phyloP scores from a whole-genome alignment of 2,329 filamentous ascomycete species.

The Trichoderma aggressivum region DNA sequence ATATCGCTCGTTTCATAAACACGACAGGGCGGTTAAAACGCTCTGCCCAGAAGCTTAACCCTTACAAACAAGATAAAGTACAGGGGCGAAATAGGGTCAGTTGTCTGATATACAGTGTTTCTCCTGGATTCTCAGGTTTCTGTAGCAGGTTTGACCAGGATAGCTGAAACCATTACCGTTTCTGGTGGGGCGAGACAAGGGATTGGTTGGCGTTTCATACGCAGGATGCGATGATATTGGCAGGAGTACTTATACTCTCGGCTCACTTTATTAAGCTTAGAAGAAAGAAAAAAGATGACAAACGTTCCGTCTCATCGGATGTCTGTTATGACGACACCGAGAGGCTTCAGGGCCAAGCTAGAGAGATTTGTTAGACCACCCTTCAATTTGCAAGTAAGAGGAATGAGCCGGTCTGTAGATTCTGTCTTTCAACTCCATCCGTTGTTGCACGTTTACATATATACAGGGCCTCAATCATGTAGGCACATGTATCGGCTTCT shows the following conservation, averaged over 20 bases:
- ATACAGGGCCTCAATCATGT: neutral
- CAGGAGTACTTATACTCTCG: neutral
- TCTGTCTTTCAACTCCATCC: neutral
- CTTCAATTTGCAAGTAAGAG: neutral
- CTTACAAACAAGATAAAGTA: neutral
- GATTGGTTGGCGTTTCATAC: neutral
- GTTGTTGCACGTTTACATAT: neutral
- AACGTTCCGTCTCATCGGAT: neutral
- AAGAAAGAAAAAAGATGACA: neutral
- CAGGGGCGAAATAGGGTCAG: neutral
- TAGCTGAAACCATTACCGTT: neutral
- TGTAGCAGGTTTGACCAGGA: neutral
- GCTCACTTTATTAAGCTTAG: neutral
- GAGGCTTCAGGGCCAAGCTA: neutral
- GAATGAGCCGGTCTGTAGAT: neutral
- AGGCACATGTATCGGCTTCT: neutral
- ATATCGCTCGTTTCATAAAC: neutral
- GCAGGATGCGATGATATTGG: neutral
- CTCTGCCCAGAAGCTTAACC: neutral
- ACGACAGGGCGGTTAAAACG: neutral
- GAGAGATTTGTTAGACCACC: neutral
- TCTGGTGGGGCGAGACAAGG: neutral
- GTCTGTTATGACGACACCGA: neutral
- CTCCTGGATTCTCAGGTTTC: neutral
- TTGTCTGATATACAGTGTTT: neutral